Base-by-base conservation (phyloP, 352 stramenopile species). In the Elongisporangium prolatum region DNA sequence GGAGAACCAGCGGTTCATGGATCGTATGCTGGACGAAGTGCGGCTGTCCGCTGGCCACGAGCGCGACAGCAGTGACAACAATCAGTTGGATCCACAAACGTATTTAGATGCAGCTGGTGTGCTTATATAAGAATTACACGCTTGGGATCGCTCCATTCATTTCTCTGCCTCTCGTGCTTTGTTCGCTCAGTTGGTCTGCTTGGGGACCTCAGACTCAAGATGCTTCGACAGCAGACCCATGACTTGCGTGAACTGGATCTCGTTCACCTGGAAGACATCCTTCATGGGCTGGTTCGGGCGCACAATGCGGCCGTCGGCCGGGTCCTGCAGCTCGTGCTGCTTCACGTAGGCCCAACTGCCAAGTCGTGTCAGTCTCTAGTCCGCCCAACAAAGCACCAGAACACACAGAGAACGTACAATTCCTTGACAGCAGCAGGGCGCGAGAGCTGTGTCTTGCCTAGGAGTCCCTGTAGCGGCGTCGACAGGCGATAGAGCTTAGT, bases 1-100 rank as follows among this genome's bases (percentile, higher is more conserved):
- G 21, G 82, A 91, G 67, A 88, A 67, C 54, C 82, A 91, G 58
- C 77, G 79, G 49, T 84, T 91, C 59, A 86, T 91, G 82, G 82
- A 91, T 56, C 76, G 72, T 25, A 91, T 91, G 75, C 61, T 91
- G 59, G 74, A 86, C 52, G 82, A 89, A 53, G 75, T 88, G 67
- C 75, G 74, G 1, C 56, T 86, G 8, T 81, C 72, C 22, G 71
- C 75, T 22, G 68, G 54, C 47, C 71, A 74, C 18, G 76, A 89
- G 52, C 63, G 69, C n/a, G 57, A 60, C 50, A 63, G 52, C 18
- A 49, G 38, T n/a, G 61, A 73, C 28, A 40, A 40, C 28, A 66
- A 54, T 11, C 59, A 67, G 2, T 67, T 87, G 17, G 73, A 77
- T 20, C 71, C 81, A 1, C 77, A 84, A 37, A 88, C 81, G 34